phyloP scores from a whole-genome alignment of 352 stramenopile species.

The Globisporangium solare region DNA sequence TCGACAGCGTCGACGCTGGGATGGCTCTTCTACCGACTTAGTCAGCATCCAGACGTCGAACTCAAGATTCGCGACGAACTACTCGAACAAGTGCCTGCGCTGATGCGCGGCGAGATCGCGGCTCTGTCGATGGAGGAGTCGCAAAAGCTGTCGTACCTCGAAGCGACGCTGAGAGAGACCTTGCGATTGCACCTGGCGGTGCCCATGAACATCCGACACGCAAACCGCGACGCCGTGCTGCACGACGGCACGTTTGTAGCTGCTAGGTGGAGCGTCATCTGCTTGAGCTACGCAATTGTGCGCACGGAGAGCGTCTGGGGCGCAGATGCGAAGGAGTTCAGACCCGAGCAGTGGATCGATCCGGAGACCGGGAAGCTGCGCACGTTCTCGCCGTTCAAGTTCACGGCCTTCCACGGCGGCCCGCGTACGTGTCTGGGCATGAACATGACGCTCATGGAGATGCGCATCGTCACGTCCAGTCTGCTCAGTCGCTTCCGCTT shows the following conservation, averaged over 20 bases:
- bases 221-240: constrained; percentile 37
- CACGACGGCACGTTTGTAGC: constrained; percentile 52
- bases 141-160: constrained; percentile 13
- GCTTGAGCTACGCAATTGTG: constrained; percentile 36
- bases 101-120: background rate
- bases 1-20: constrained; percentile 32
- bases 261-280: constrained; percentile 23
- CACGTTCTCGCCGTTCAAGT: constrained; percentile 32
- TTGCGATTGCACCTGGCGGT: constrained; percentile 28
- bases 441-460: constrained; percentile 39
- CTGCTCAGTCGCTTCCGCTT: constrained; percentile 44
- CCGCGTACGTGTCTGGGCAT: constrained; percentile 49
- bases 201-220: constrained; percentile 21
- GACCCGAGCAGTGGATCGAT: constrained; percentile 45
- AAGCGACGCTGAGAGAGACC: constrained; percentile 24
- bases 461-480: constrained; percentile 38
- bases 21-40: constrained; percentile 44
- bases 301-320: constrained; percentile 45
- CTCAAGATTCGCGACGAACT: constrained; percentile 25
- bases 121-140: constrained; percentile 9
- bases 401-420: constrained; percentile 48
- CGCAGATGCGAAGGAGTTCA: constrained; percentile 31
- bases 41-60: constrained; percentile 29
- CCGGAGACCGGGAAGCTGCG: constrained; percentile 20
- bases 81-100: constrained; percentile 3